These are phyloP conservation scores for Adansonia rubrostipa DNA, from an alignment of 441 rosid genomes.

Conservation along the genomic window DNA sequence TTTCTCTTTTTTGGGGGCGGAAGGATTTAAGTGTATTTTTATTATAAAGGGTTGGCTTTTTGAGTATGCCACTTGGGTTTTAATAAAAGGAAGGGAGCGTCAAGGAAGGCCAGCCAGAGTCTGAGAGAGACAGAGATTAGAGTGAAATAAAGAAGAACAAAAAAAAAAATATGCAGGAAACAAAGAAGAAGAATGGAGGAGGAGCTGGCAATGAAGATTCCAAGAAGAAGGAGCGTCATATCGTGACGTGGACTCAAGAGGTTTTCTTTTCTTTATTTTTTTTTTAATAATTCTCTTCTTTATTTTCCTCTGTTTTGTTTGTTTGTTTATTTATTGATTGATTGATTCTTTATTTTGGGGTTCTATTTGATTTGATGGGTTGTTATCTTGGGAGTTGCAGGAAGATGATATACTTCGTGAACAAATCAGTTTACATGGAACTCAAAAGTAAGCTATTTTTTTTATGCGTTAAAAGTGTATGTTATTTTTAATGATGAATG, in stretches of 20 bases:
- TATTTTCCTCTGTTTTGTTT: conserved; percentile 5
- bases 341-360: conserved; percentile 29
- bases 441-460: conserved; percentile 68
- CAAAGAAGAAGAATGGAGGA: conserved; percentile 41
- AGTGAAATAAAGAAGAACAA: conserved; percentile 7
- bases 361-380: not conserved
- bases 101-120: conserved; percentile 21
- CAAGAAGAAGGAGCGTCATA: conserved; percentile 94
- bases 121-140: not conserved
- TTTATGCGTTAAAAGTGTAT: not conserved
- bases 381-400: conserved; percentile 37
- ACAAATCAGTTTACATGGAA: conserved; percentile 79
- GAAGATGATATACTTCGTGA: conserved; percentile 95
- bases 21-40: conserved; percentile 20
- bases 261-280: conserved; percentile 43
- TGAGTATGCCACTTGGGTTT: conserved; percentile 56
- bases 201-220: conserved; percentile 26
- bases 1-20: no score
- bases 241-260: conserved; percentile 89
- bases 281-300: not conserved
- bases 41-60: conserved; percentile 44
- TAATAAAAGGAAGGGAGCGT: conserved; percentile 86
- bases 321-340: conserved; percentile 14
- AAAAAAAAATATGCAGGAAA: conserved; percentile 53
- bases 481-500: conserved; percentile 16